These are phyloP conservation scores for Infundibulicybe gibba DNA, from an alignment of 768 basidiomycete species.

Conservation along the genomic window DNA sequence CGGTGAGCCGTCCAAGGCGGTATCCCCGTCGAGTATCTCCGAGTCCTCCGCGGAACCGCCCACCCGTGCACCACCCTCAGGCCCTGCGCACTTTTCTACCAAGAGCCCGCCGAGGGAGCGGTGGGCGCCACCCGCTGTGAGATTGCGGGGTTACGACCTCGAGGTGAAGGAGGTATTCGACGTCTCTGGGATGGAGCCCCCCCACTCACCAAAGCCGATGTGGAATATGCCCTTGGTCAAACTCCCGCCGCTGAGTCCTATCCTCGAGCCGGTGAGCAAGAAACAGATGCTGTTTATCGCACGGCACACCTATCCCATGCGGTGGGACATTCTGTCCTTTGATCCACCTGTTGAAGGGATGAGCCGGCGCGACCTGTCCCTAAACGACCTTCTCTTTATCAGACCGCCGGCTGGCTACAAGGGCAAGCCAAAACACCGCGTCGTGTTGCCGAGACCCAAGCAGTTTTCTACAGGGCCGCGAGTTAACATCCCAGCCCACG, in stretches of 20 bases:
- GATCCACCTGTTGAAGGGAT: constrained; percentile 68
- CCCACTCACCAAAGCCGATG: constrained; percentile 40
- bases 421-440: constrained; percentile 35
- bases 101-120: constrained; percentile 32
- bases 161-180: constrained; percentile 40
- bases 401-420: constrained; percentile 32
- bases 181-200: constrained; percentile 44
- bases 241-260: constrained; percentile 41
- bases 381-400: constrained; percentile 65
- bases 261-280: constrained; percentile 41
- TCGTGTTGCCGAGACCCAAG: constrained; percentile 35
- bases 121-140: constrained; percentile 57
- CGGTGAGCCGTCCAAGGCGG: constrained; percentile 30
- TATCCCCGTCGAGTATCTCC: constrained; percentile 7
- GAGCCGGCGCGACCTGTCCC: constrained; percentile 53
- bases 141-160: constrained; percentile 31
- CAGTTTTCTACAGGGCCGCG: constrained; percentile 16
- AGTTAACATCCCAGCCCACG: constrained; percentile 23
- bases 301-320: constrained; percentile 32
- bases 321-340: constrained; percentile 69
- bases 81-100: no score
- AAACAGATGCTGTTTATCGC: constrained; percentile 44
- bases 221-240: constrained; percentile 36
- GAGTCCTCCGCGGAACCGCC: constrained; percentile 14
- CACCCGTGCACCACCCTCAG: constrained; percentile 11